Evolutionary conservation across 1,284 basidiomycete genomes (phyloP).

Genomic region (Cryptococcus sp.): DNA sequence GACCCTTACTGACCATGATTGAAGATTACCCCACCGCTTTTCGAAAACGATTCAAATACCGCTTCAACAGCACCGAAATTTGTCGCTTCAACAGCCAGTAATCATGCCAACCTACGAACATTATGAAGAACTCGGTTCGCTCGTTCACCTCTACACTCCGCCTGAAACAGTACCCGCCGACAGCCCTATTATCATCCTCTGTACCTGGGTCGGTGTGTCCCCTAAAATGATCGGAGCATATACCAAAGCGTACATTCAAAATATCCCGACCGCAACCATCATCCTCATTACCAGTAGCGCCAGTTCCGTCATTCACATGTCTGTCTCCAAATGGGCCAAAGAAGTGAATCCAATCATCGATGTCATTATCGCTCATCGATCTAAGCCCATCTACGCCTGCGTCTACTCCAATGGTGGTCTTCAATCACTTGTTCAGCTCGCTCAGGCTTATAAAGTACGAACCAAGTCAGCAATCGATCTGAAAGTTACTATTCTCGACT

Average conservation of each 20-base stretch:
- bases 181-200: not conserved
- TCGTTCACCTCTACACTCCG: not conserved
- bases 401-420: constrained; percentile 4
- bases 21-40: too few species aligned
- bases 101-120: not conserved
- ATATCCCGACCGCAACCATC: constrained; percentile 1
- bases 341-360: not conserved
- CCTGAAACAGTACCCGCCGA: not conserved
- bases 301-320: not conserved
- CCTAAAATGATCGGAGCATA: constrained; percentile 3
- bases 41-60: too few species aligned
- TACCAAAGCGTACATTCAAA: not conserved
- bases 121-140: not conserved
- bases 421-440: not conserved
- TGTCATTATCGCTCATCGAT: not conserved
- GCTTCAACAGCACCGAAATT: too few species aligned
- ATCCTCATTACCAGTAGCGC: constrained; percentile 1
- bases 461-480: not conserved
- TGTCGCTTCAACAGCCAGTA: too few species aligned
- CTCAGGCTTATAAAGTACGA: not conserved
- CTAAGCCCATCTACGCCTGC: not conserved
- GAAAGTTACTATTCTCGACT: constrained; percentile 1
- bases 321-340: not conserved
- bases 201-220: constrained; percentile 4
- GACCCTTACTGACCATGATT: too few species aligned